Base-by-base conservation (phyloP, 371 early-diverging fungal genomes). In the Cokeromyces recurvatus region DNA sequence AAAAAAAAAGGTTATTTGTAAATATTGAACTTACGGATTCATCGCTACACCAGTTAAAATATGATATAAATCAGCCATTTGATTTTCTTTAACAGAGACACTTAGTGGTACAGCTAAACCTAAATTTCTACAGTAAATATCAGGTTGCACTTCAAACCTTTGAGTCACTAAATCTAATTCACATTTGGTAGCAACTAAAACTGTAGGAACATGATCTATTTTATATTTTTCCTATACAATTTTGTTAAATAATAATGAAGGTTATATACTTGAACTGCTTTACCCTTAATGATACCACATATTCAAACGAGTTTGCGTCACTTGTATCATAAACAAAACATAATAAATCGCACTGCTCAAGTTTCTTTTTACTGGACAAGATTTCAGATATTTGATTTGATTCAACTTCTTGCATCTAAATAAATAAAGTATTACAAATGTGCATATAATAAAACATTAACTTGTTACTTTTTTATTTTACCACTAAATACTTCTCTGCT, bases 261-360 rank as follows among this genome's bases (percentile, higher is more conserved):
- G 1, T 43, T 4, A 8, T 4, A 34, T 10, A 46, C 20, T 24
- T 15, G 9, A 16, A 29, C 11, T 38, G n/a, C 32, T 25, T 48
- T 79, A 91, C 90, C 59, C 92, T 59, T 53, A 95, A 64, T 15
- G 85, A 78, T 1, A 86, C 87, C 6, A 98, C 71, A 66, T 95
- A 93, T 5, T 87, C 80, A 62, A 98, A 98, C 11, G 97, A 96
- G 52, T 85, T 86, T 14, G 87, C 89, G 66, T 96, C 95, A 62
- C 88, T 88, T 2, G 91, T 86, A 56, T 98, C 97, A 61, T 95
- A 98, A 1, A 95, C 94, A 64, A 95, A 87, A 48, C 92, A 89
- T 19, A 96, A 61, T 3, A 95, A 75, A 64, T 98, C 98, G 62
- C 93, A 94, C 29, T 79, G 75, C 37, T 92, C 94, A 15, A 96